Conservation (phyloP, 129 eudicot species). For the Chrysanthemum seticuspe region DNA sequence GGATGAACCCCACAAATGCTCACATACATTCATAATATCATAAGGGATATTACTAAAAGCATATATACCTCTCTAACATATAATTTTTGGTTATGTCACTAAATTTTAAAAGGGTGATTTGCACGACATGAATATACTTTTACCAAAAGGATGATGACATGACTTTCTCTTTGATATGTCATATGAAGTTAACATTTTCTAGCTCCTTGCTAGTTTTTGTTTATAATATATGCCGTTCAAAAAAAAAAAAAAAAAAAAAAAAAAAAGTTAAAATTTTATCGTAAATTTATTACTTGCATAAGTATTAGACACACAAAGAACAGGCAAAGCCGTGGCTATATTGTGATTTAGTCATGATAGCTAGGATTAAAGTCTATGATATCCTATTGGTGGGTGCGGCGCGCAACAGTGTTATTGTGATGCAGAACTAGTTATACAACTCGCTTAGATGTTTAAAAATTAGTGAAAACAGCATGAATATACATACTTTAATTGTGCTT, state of each 20-base stretch:
- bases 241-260: too few species aligned
- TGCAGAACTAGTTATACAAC: too few species aligned
- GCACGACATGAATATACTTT: slow-evolving; percentile 19
- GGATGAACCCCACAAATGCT: slow-evolving; percentile 23
- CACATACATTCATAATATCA: slow-evolving; percentile 17
- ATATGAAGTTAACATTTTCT: neutral
- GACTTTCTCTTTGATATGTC: slow-evolving; percentile 10
- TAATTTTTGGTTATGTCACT: slow-evolving; percentile 24
- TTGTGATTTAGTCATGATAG: too few species aligned
- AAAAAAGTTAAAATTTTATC: neutral
- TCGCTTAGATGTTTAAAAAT: too few species aligned
- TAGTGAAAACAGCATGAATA: too few species aligned
- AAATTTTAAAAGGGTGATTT: slow-evolving; percentile 23
- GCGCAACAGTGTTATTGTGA: too few species aligned
- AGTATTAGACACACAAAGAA: neutral
- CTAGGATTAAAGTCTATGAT: too few species aligned
- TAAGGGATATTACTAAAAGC: neutral
- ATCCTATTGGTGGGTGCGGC: too few species aligned
- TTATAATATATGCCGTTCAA: too few species aligned
- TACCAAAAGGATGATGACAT: slow-evolving; percentile 4
- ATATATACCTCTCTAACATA: slow-evolving; percentile 5
- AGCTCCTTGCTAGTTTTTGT: too few species aligned
- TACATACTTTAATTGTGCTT: too few species aligned
- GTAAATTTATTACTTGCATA: neutral
- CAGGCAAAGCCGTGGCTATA: too few species aligned